Evolutionary conservation across 495 filamentous ascomycete genomes (phyloP), one percentile per base, ranked within the genome.

Genomic region (Bombardia bombarda): DNA sequence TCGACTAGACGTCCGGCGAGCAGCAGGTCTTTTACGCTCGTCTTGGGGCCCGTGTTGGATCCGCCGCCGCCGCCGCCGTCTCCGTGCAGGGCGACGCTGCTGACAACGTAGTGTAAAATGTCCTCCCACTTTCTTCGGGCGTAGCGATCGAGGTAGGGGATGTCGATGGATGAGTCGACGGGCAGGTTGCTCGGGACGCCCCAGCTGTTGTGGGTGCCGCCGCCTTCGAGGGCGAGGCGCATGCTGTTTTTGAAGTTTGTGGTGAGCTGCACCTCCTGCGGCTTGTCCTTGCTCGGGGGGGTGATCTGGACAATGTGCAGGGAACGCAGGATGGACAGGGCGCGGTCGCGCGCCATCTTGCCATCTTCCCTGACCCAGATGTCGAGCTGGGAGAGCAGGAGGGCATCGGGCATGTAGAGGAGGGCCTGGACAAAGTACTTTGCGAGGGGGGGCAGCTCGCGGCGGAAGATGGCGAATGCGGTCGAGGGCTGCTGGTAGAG

Each of bases 401-500:
- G 70, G 8, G 90, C 86, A 13, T 70, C 65, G 37, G 85, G 82
- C 63, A 89, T 80, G 63, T 94, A 98, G 2, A 98, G 77, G 46
- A 98, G 75, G 13, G 84, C 86, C 78, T 95, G 94, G 36, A 97
- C 93, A 61, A 97, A 86, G 31, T 79, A 83, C 74, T 98, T 96
- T 55, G 92, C 92, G 90, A 58, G 50, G n/a, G 6, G 7, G 36
- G 93, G 86, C 43, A 97, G 75, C 89, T 97, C 95, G 66, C 92
- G 88, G 50, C 93, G 79, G 64, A 96, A 97, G 51, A 98, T 90
- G 39, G 92, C 93, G 32, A 98, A 80, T 21, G 87, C 83, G 4
- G 93, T 94, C 7, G 89, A 94, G 10, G 92, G 92, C 72, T 95
- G 89, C 68, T 88, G 84, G 73, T 98, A 98, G 7, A 98, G 73